These are phyloP conservation scores for Boletus sp. DNA, from an alignment of 768 basidiomycete genomes.

Conservation along the genomic window DNA sequence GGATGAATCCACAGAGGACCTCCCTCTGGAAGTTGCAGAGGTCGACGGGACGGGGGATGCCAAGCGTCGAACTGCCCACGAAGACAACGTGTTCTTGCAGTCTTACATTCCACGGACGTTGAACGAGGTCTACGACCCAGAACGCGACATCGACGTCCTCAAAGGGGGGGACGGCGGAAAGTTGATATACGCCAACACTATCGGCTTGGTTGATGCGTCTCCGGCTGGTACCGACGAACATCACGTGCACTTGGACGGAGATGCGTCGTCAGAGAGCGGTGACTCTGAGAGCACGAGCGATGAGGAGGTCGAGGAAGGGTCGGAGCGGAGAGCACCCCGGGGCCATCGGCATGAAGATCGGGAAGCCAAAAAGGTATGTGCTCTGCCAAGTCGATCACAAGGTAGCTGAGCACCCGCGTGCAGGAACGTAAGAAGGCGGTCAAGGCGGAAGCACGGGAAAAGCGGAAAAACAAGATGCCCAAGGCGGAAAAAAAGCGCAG, in stretches of 20 bases:
- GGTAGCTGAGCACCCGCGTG: constrained; percentile 8
- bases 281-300: constrained; percentile 29
- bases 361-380: constrained; percentile 79
- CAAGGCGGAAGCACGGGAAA: constrained; percentile 86
- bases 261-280: constrained; percentile 22
- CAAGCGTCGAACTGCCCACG: constrained; percentile 45
- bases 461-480: constrained; percentile 89
- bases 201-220: constrained; percentile 64
- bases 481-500: constrained; percentile 91
- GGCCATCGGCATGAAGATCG: constrained; percentile 94
- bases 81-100: constrained; percentile 85
- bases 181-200: constrained; percentile 86
- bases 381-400: constrained; percentile 5
- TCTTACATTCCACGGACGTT: constrained; percentile 93
- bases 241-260: constrained; percentile 22
- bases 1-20: constrained; percentile 20
- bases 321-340: constrained; percentile 57
- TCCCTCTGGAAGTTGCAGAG: constrained; percentile 10
- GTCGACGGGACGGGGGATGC: constrained; percentile 11
- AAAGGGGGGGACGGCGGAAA: constrained; percentile 64
- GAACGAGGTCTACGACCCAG: constrained; percentile 92
- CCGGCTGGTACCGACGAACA: background rate
- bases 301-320: constrained; percentile 35
- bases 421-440: constrained; percentile 90
- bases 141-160: constrained; percentile 82